Evolutionary conservation across 192 early-diverging fungal species (phyloP).

Genomic region (Coemansia sp.): DNA sequence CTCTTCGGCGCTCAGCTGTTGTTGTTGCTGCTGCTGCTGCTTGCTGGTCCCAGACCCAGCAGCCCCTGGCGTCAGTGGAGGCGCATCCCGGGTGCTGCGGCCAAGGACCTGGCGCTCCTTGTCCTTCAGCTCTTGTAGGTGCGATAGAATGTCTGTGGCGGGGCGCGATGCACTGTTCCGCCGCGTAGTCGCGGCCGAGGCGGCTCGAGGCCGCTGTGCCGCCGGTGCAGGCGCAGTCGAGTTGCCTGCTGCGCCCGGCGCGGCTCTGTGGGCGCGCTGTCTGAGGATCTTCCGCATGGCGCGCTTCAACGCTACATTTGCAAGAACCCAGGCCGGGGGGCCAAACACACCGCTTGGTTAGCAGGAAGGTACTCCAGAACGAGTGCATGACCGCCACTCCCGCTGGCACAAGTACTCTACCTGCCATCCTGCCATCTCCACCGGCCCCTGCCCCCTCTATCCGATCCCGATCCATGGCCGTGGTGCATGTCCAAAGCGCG

Average conservation of each 20-base stretch:
- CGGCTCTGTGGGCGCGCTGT: constrained; percentile 3
- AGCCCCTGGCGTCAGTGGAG: background rate
- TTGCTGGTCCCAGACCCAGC: background rate
- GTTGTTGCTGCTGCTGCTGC: too few relatives aligned
- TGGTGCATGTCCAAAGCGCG: too few relatives aligned
- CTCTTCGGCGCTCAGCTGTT: constrained; percentile 9
- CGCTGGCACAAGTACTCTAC: too few relatives aligned
- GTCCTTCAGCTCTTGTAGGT: constrained; percentile 42
- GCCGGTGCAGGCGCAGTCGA: background rate
- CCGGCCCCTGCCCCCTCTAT: too few relatives aligned
- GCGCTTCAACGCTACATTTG: constrained; percentile 31
- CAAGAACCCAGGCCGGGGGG: too few relatives aligned
- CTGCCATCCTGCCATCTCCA: too few relatives aligned
- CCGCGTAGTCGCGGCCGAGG: constrained; percentile 8
- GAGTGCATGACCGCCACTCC: too few relatives aligned
- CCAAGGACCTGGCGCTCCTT: constrained; percentile 40
- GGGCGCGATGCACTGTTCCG: constrained; percentile 19
- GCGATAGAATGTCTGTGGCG: constrained; percentile 36
- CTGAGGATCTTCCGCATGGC: constrained; percentile 28
- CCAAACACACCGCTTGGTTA: background rate
- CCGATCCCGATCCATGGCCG: too few relatives aligned
- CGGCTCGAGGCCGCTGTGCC: constrained; percentile 1
- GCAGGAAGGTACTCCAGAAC: background rate
- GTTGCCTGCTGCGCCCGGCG: background rate
- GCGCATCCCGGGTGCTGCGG: constrained; percentile 12